A percentile compares a stretch with the other conserved stretches of the same genome.
phyloP scores from a whole-genome alignment of 2,329 filamentous ascomycete species.

The Neurospora crassa region DNA sequence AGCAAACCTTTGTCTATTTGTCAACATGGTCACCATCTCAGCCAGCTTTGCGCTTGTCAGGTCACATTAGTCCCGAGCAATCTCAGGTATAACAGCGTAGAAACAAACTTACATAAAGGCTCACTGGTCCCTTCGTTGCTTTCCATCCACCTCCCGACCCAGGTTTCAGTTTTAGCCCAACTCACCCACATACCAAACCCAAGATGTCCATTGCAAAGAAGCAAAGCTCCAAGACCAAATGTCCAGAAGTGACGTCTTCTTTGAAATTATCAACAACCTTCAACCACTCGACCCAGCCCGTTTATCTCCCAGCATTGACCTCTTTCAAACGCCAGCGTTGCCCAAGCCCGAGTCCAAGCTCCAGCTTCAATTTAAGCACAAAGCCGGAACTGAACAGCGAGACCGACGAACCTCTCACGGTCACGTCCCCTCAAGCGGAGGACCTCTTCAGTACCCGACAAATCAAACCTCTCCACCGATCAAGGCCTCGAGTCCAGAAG shows the following conservation, averaged over 20 bases:
- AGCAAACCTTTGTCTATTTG: neutral
- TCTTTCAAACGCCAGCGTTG: neutral
- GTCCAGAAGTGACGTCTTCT: neutral
- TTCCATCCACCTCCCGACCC: neutral
- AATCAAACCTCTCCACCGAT: neutral
- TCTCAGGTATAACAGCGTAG: neutral
- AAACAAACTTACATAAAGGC: no score
- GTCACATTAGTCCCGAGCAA: neutral
- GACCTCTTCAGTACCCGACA: neutral
- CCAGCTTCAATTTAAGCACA: neutral
- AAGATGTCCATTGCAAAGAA: neutral
- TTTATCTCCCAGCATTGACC: no score
- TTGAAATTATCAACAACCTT: neutral
- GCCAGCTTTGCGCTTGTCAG: neutral
- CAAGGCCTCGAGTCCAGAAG: neutral
- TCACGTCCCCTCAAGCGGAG: neutral
- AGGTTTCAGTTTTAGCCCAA: neutral
- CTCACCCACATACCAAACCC: neutral
- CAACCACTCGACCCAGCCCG: no score
- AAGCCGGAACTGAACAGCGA: neutral
- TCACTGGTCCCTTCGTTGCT: neutral
- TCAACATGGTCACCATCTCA: neutral
- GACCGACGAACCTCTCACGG: neutral
- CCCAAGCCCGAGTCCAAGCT: neutral
- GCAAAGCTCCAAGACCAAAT: neutral